Evolutionary conservation across 2,329 filamentous ascomycete genomes (phyloP).

Genomic region (Xenoacremonium recifei): DNA sequence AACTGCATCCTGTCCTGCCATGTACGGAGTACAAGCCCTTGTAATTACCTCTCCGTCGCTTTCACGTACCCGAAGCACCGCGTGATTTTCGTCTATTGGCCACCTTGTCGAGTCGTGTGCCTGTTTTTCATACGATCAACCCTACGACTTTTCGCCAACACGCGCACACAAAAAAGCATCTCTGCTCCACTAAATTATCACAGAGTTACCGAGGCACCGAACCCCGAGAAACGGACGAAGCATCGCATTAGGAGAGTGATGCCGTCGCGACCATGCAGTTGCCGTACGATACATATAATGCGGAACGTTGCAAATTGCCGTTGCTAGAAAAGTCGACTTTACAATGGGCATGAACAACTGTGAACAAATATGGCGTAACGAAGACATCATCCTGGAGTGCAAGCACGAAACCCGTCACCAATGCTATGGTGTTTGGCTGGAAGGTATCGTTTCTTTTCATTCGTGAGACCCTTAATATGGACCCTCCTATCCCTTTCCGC

Average conservation of each 20-base stretch:
- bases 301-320: no score
- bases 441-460: constrained; percentile 36
- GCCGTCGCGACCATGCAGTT: no score
- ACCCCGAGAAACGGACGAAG: neutral
- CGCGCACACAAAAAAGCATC: constrained; percentile 1
- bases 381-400: constrained; percentile 15
- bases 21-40: no score
- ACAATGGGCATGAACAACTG: no score
- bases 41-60: no score
- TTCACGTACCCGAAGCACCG: no score
- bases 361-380: no score
- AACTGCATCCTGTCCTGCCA: no score
- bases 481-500: constrained; percentile 33
- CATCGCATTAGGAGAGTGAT: no score
- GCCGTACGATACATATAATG: no score
- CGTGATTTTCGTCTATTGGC: neutral
- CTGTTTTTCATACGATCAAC: constrained; percentile 2
- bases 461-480: constrained; percentile 34
- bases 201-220: constrained; percentile 9
- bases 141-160: constrained; percentile 2
- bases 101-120: neutral
- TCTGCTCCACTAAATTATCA: constrained; percentile 3
- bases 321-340: no score
- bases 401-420: constrained; percentile 28
- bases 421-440: constrained; percentile 30